Evolutionary conservation across 2,329 filamentous ascomycete species (phyloP).

Genomic region (Fusarium bulbicola): DNA sequence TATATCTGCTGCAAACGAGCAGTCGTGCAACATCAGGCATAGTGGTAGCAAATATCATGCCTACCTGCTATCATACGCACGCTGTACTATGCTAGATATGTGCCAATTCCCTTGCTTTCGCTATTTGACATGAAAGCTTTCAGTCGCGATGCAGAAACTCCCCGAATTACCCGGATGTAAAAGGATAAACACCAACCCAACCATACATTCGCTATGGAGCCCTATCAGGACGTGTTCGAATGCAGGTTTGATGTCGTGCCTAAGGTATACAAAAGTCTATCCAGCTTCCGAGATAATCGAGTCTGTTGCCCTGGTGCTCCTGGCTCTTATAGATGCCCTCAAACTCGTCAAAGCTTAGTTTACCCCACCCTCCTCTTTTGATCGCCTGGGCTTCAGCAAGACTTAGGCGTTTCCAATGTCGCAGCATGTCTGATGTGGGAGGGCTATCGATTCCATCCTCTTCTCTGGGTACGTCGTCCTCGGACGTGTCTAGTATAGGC

Average conservation of each 20-base stretch:
- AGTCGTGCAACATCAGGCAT: background rate
- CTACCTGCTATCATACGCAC: background rate
- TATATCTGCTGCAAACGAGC: background rate
- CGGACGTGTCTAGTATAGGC: background rate
- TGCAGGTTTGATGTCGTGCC: slow-evolving; percentile 3
- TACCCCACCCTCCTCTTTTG: slow-evolving; percentile 80
- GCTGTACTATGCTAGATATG: background rate
- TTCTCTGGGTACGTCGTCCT: background rate
- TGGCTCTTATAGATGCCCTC: slow-evolving; percentile 76
- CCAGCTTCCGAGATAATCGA: slow-evolving; percentile 89
- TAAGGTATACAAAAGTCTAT: slow-evolving; percentile 81
- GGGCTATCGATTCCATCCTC: slow-evolving; percentile 32
- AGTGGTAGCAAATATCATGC: slow-evolving; percentile 2
- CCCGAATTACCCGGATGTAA: background rate
- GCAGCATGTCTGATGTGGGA: slow-evolving; percentile 48
- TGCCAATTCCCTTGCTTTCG: background rate
- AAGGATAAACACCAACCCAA: background rate
- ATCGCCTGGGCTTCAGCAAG: slow-evolving; percentile 74
- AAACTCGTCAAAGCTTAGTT: slow-evolving; percentile 82
- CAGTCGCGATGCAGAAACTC: background rate
- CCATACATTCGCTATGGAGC: background rate
- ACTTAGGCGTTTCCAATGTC: slow-evolving; percentile 66
- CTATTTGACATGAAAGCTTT: background rate
- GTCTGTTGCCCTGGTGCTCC: slow-evolving; percentile 67
- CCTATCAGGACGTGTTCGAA: background rate